A percentile compares a stretch with the other conserved stretches of the same genome.
Evolutionary conservation across 139 green algal genomes (phyloP).

Genomic region (Penium margaritaceum): DNA sequence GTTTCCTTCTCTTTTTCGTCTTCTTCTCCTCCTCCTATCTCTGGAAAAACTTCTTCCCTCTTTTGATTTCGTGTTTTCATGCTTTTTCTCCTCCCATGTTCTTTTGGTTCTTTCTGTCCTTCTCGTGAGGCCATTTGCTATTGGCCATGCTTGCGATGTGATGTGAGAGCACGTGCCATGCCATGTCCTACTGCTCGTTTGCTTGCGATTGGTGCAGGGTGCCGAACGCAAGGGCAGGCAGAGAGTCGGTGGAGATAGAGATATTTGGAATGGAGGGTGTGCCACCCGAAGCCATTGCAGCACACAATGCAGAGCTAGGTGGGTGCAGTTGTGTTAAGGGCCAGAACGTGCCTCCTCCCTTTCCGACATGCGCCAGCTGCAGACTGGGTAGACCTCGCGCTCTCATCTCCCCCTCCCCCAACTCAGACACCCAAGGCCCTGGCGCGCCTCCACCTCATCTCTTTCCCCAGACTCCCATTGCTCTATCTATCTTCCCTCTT

Average conservation of each 20-base stretch:
- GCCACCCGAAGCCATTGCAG: conserved; percentile 56
- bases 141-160: too few species aligned
- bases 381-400: neutral
- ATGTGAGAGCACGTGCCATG: too few species aligned
- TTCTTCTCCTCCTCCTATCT: too few species aligned
- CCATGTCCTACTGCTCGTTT: neutral
- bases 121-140: too few species aligned
- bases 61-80: too few species aligned
- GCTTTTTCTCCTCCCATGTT: too few species aligned
- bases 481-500: neutral
- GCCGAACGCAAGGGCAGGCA: conserved; percentile 60
- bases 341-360: neutral
- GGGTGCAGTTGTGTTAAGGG: neutral
- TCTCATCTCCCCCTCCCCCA: neutral
- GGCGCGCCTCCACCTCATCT: too few species aligned
- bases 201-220: conserved; percentile 52
- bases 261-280: conserved; percentile 88
- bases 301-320: conserved; percentile 34
- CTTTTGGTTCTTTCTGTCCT: too few species aligned
- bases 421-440: conserved; percentile 8
- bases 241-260: conserved; percentile 70
- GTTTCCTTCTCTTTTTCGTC: too few species aligned
- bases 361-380: neutral
- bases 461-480: conserved; percentile 1
- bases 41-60: too few species aligned